Base-by-base conservation (phyloP, 306 rosid genomes). In the Crotalaria pallida region DNA sequence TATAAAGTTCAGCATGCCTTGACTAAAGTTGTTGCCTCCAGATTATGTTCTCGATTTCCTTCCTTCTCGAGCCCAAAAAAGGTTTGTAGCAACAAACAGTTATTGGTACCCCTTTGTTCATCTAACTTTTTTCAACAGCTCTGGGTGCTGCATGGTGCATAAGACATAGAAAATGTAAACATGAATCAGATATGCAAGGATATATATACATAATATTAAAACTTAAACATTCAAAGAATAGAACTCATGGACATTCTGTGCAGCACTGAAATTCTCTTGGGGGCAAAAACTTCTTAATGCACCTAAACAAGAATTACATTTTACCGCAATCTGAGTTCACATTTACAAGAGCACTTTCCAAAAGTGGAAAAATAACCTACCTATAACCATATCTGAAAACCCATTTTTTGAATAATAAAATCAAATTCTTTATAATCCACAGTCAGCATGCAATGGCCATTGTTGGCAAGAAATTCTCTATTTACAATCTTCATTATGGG, bases 111-210 rank as follows among this genome's bases (percentile, higher is more conserved):
- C 48, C 75, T 81, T 84, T 82, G 85, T 66, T 87, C 72, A 84
- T 81, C 73, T 78, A 78, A 81, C 86, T 75, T 81, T 87, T 87
- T 65, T 84, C 95, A 79, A 81, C 79, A 49, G 90, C 87, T 85
- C 90, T 85, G 53, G 97, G 96, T 74, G 96, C 96, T 31, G 36
- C 36, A 31, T 31, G 6, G 36, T 5, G 36, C 8, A 58, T 75
- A 66, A 65, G 23, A 43, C 22, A 72, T 18, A 52, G 22, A 67
- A 43, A 33, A 21, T 15, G 53, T 44, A 23, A 47, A 26, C 38
- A 65, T 65, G 44, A 55, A 64, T 64, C 34, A 43, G 15, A 75
- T 7, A 49, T 10, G 33, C 31, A 18, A 13, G 16, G 2, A 44
- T 45, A 2, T n/a, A 7, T 0, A 24, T 0, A 31, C 0, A 31